phyloP scores from a whole-genome alignment of 495 filamentous ascomycete species.

The Aspergillus kassunensis region DNA sequence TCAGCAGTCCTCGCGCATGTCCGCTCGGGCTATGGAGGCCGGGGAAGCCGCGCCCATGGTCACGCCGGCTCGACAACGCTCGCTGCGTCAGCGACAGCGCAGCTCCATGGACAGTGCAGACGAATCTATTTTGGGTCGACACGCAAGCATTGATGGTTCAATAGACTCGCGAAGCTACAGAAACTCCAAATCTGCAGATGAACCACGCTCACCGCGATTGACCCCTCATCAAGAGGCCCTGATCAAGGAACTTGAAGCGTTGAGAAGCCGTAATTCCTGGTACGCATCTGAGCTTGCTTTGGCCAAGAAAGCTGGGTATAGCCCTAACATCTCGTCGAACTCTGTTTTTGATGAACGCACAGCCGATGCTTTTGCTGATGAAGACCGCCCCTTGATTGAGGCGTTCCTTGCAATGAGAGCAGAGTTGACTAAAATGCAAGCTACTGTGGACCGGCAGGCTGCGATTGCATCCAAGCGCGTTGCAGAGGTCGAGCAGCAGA shows the following conservation, averaged over 20 bases:
- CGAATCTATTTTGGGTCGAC: constrained; percentile 42
- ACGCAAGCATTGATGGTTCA: constrained; percentile 42
- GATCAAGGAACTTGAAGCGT: constrained; percentile 76
- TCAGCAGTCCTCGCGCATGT: constrained; percentile 38
- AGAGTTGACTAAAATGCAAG: constrained; percentile 73
- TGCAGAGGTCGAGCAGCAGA: constrained; percentile 86
- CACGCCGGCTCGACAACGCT: constrained; percentile 40
- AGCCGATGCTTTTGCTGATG: constrained; percentile 75
- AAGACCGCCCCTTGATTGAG: constrained; percentile 88
- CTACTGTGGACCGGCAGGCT: constrained; percentile 80
- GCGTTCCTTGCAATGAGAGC: constrained; percentile 86
- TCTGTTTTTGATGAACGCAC: constrained; percentile 72
- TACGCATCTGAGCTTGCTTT: constrained; percentile 92
- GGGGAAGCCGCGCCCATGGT: constrained; percentile 47
- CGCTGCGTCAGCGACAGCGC: constrained; percentile 40
- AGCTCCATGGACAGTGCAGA: constrained; percentile 45
- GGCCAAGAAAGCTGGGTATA: constrained; percentile 83
- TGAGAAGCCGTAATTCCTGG: constrained; percentile 88
- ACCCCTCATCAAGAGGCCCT: constrained; percentile 52
- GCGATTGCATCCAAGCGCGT: constrained; percentile 80
- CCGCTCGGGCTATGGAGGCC: constrained; percentile 46
- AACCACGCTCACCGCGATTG: constrained; percentile 42
- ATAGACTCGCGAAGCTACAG: constrained; percentile 37
- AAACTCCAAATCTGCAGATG: constrained; percentile 39
- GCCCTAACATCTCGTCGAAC: constrained; percentile 64